phyloP scores from a whole-genome alignment of 2,329 filamentous ascomycete genomes.

The Akanthomyces dipterigenus region DNA sequence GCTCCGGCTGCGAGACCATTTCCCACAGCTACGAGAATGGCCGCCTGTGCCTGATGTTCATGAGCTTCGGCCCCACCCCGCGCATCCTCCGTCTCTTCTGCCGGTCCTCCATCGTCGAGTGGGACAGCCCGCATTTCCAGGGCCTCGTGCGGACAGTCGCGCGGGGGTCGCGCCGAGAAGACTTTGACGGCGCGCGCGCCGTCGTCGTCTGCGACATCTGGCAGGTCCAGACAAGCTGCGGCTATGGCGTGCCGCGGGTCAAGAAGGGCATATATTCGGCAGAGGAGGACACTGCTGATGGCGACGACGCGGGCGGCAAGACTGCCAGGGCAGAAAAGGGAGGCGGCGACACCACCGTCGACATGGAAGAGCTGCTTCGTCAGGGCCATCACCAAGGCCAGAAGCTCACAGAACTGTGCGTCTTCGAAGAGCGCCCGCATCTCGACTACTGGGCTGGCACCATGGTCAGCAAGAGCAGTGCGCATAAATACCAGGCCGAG shows the following conservation, averaged over 20 bases:
- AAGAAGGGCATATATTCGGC: conserved; percentile 31
- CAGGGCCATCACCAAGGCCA: conserved; percentile 17
- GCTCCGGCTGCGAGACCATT: conserved; percentile 71
- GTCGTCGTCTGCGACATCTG: conserved; percentile 56
- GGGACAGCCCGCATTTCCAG: conserved; percentile 43
- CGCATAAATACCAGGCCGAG: conserved; percentile 48
- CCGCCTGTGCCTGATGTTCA: conserved; percentile 68
- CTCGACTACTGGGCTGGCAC: conserved; percentile 45
- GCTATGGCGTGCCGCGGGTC: conserved; percentile 55
- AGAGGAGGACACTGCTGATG: conserved; percentile 16
- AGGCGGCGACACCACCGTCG: background rate
- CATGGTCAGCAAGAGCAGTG: conserved; percentile 39
- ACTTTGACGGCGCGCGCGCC: conserved; percentile 46
- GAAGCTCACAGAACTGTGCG: conserved; percentile 29
- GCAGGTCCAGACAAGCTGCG: conserved; percentile 61
- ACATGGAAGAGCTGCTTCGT: conserved; percentile 21
- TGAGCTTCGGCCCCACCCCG: conserved; percentile 52
- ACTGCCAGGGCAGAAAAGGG: background rate
- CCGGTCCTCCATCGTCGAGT: conserved; percentile 52
- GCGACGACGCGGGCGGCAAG: conserved; percentile 11
- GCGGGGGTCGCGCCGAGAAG: conserved; percentile 25
- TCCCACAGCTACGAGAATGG: conserved; percentile 71
- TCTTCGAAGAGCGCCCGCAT: conserved; percentile 49
- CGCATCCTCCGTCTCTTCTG: conserved; percentile 61
- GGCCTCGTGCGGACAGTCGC: conserved; percentile 38